phyloP scores from a whole-genome alignment of 805 yeast species.

The Saccharomyces kudriavzevii region DNA sequence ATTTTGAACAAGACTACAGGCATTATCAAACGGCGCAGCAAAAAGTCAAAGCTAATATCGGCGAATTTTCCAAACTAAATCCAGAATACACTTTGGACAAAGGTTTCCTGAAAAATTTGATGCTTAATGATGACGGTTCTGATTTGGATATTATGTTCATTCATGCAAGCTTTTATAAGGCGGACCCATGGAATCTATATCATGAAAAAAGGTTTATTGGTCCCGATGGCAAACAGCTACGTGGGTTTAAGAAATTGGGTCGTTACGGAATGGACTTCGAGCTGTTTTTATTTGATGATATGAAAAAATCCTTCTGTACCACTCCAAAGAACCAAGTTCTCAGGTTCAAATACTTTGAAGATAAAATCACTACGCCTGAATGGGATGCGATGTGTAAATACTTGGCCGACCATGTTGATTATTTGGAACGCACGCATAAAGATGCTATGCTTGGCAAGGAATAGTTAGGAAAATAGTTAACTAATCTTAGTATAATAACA shows the following conservation, averaged over 20 bases:
- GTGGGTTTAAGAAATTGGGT: conserved; percentile 14
- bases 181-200: conserved; percentile 28
- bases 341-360: conserved; percentile 12
- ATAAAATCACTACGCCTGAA: conserved; percentile 5
- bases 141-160: conserved; percentile 27
- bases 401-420: conserved; percentile 11
- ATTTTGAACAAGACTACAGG: conserved; percentile 41
- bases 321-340: conserved; percentile 4
- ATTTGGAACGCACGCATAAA: conserved; percentile 8
- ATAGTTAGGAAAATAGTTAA: neutral
- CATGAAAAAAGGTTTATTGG: conserved; percentile 11
- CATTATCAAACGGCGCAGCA: conserved; percentile 11
- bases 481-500: neutral
- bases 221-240: conserved; percentile 18
- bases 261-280: conserved; percentile 22
- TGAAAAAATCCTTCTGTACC: conserved; percentile 14
- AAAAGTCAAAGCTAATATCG: conserved; percentile 6
- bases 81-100: conserved; percentile 9
- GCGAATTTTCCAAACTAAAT: conserved; percentile 8
- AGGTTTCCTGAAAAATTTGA: conserved; percentile 8
- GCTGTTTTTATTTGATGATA: conserved; percentile 14
- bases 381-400: conserved; percentile 20
- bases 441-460: neutral
- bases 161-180: conserved; percentile 33
- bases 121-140: conserved; percentile 9